Evolutionary conservation across 2,329 filamentous ascomycete genomes (phyloP).

Genomic region (Neofusicoccum sp.): DNA sequence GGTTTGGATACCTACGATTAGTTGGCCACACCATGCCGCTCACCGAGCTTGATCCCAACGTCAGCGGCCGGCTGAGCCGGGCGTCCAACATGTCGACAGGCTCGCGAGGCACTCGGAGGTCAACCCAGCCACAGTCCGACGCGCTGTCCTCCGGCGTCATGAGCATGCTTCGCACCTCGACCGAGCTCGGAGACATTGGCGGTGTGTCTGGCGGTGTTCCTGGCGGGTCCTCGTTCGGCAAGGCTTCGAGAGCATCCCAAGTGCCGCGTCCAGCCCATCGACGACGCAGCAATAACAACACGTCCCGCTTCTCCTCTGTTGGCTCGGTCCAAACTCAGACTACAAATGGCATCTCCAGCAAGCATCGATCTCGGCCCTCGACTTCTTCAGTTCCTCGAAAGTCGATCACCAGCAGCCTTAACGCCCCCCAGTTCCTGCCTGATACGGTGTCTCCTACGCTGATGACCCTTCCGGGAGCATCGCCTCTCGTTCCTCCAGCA

Average conservation of each 20-base stretch:
- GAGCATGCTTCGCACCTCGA: conserved; percentile 55
- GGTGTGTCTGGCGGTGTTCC: conserved; percentile 45
- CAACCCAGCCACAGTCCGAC: conserved; percentile 32
- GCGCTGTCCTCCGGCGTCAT: conserved; percentile 43
- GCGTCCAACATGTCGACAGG: conserved; percentile 48
- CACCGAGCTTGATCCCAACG: conserved; percentile 46
- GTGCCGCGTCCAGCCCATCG: conserved; percentile 40
- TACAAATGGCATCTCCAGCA: conserved; percentile 42
- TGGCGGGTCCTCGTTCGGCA: conserved; percentile 42
- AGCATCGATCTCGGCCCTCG: conserved; percentile 39
- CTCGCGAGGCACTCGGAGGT: conserved; percentile 33
- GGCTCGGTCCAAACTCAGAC: conserved; percentile 45
- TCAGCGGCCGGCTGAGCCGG: conserved; percentile 51
- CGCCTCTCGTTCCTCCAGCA: conserved; percentile 31
- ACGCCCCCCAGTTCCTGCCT: conserved; percentile 44
- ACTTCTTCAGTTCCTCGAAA: conserved; percentile 43
- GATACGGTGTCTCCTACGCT: conserved; percentile 40
- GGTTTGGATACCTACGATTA: conserved; percentile 18
- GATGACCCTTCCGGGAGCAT: conserved; percentile 35
- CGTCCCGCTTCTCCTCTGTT: conserved; percentile 41
- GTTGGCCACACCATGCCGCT: conserved; percentile 46
- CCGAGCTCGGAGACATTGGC: conserved; percentile 51
- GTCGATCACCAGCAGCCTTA: conserved; percentile 46
- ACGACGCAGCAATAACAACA: conserved; percentile 32
- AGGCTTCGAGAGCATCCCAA: conserved; percentile 41